Evolutionary conservation across 345 rosid species (phyloP), one percentile per base, ranked within the genome.

Genomic region (Xanthoceras sorbifolium): DNA sequence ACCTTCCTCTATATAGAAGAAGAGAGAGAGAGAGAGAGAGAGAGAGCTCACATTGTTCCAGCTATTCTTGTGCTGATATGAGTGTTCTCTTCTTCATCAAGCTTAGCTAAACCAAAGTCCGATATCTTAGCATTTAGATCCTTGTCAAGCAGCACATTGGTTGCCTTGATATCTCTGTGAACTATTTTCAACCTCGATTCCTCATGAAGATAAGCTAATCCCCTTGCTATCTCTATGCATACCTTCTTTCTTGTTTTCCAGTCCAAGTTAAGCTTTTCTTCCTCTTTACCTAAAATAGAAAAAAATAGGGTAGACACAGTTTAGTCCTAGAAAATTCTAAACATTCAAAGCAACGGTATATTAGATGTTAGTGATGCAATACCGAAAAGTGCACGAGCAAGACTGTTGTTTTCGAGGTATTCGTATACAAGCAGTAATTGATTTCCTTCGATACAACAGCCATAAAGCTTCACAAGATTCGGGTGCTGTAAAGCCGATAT

Each of bases 21-120:
- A 50, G 29, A 52, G 36, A 22, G 7, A 38, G 1, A 7, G 42
- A 38, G 42, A 38, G 8, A 6, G 42, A 38, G 7, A 38, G 18
- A 46, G 52, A 46, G 54, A 48, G n/a, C 6, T 17, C 7, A 14
- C 54, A 48, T 15, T 48, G 18, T 90, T 64, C 94, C 94, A 12
- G 94, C 92, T 34, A 90, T 87, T 65, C 94, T 81, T 4, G 92
- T 90, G 84, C 92, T 90, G 69, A 88, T 90, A 80, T 90, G 94
- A 1, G 94, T 90, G 75, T 90, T 85, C 83, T 88, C 94, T 75
- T 87, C 94, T 77, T 90, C 94, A 67, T 90, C 89, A 25, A 90
- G 94, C 77, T 90, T 90, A 42, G 94, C 94, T 65, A 90, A 81
- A 74, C 94, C 94, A 65, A 90, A 90, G 74, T 90, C 92, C 0